Evolutionary conservation across 2,329 filamentous ascomycete species (phyloP).

Genomic region (Exophiala xenobiotica): DNA sequence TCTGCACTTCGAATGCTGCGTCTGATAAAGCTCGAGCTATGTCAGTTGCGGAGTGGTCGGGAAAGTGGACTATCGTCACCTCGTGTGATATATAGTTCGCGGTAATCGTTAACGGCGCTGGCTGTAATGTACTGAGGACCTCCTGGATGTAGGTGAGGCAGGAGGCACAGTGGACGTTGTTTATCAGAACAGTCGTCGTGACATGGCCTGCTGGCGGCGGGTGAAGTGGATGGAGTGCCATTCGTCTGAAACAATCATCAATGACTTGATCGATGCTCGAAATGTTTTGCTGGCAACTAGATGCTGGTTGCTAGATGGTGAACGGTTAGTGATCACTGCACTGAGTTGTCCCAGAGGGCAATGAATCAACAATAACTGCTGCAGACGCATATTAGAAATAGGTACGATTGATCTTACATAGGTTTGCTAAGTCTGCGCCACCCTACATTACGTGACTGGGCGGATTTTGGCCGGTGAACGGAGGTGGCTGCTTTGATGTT

Average conservation of each 20-base stretch:
- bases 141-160: slow-evolving; percentile 47
- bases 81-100: slow-evolving; percentile 44
- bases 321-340: neutral
- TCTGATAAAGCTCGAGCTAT: slow-evolving; percentile 41
- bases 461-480: neutral
- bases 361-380: neutral
- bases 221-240: slow-evolving; percentile 9
- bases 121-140: slow-evolving; percentile 36
- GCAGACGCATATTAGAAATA: neutral
- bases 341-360: neutral
- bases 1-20: slow-evolving; percentile 48
- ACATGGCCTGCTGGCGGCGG: slow-evolving; percentile 9
- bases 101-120: slow-evolving; percentile 35
- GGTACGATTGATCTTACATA: neutral
- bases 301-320: neutral
- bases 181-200: slow-evolving; percentile 43
- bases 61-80: slow-evolving; percentile 43
- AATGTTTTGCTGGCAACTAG: neutral
- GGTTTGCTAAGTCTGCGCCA: neutral
- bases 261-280: neutral
- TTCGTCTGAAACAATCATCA: slow-evolving; percentile 7
- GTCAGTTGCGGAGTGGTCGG: slow-evolving; percentile 33
- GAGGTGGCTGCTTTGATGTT: slow-evolving; percentile 9
- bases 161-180: slow-evolving; percentile 50
- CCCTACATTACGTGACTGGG: neutral